These are phyloP conservation scores for Colletotrichum gloeosporioides DNA, from an alignment of 2,329 filamentous ascomycete species.

Conservation along the genomic window DNA sequence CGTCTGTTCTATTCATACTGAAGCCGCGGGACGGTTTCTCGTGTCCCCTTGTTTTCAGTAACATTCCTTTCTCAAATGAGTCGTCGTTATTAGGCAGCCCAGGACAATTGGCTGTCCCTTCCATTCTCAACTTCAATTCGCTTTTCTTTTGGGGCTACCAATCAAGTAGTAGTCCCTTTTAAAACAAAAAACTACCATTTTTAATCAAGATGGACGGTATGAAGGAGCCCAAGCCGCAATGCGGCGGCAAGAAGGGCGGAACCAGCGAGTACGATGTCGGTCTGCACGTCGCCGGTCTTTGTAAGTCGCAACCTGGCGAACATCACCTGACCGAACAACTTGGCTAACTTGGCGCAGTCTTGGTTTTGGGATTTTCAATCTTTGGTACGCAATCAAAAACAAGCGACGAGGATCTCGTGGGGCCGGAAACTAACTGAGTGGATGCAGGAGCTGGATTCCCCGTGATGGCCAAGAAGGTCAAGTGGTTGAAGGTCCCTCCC, in stretches of 20 bases:
- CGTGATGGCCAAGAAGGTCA: slow-evolving; percentile 59
- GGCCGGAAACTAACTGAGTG: slow-evolving; percentile 12
- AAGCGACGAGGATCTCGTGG: not conserved
- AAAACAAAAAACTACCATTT: not conserved
- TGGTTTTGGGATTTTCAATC: slow-evolving; percentile 44
- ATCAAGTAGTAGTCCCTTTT: slow-evolving; percentile 15
- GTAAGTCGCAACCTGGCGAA: slow-evolving; percentile 33
- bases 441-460: slow-evolving; percentile 53
- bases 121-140: slow-evolving; percentile 23
- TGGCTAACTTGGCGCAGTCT: slow-evolving; percentile 32
- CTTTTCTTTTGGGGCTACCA: slow-evolving; percentile 16
- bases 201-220: slow-evolving; percentile 30
- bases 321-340: not conserved
- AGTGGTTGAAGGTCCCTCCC: slow-evolving; percentile 61
- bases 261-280: slow-evolving; percentile 42
- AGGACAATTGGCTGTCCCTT: slow-evolving; percentile 21
- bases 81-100: slow-evolving; percentile 26
- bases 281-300: slow-evolving; percentile 46
- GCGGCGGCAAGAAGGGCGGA: slow-evolving; percentile 38
- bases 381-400: slow-evolving; percentile 33
- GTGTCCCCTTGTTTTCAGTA: slow-evolving; percentile 28
- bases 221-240: slow-evolving; percentile 40
- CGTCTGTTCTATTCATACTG: slow-evolving; percentile 23
- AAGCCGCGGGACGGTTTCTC: slow-evolving; percentile 44
- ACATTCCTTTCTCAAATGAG: slow-evolving; percentile 20